phyloP scores from a whole-genome alignment of 2,329 filamentous ascomycete genomes.

The Podosphaera xanthii region DNA sequence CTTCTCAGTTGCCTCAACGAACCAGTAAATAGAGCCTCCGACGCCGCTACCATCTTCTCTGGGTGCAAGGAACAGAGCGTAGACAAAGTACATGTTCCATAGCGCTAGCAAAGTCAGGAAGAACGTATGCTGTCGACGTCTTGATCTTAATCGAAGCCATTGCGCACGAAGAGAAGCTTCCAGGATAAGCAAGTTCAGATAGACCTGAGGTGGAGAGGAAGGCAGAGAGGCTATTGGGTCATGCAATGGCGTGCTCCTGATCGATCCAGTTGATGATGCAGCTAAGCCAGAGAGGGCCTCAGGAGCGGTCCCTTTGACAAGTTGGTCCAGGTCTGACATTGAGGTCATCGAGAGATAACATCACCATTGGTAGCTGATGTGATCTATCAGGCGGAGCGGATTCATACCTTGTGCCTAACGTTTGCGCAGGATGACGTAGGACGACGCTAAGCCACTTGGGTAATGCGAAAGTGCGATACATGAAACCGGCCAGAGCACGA shows the following conservation, averaged over 20 bases:
- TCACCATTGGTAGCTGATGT: not conserved
- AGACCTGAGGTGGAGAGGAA: constrained; percentile 35
- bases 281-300: constrained; percentile 19
- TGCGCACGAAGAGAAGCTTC: constrained; percentile 84
- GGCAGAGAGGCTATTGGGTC: constrained; percentile 17
- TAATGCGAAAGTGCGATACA: not conserved
- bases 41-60: constrained; percentile 80
- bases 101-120: constrained; percentile 57
- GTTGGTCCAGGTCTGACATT: constrained; percentile 36
- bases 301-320: constrained; percentile 69
- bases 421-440: not conserved
- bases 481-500: not conserved
- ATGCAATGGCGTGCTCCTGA: constrained; percentile 15
- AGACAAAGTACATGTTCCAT: constrained; percentile 72
- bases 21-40: constrained; percentile 90
- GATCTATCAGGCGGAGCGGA: not conserved
- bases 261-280: constrained; percentile 15
- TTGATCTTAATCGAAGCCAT: constrained; percentile 71
- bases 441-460: not conserved
- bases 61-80: constrained; percentile 84
- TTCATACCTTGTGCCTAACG: too few species aligned
- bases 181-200: constrained; percentile 91
- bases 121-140: constrained; percentile 79
- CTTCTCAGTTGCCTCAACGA: constrained; percentile 74
- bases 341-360: not conserved